A percentile compares a stretch with the other conserved stretches of the same genome.
phyloP scores from a whole-genome alignment of 2,329 filamentous ascomycete species.

The Dothistroma septosporum region DNA sequence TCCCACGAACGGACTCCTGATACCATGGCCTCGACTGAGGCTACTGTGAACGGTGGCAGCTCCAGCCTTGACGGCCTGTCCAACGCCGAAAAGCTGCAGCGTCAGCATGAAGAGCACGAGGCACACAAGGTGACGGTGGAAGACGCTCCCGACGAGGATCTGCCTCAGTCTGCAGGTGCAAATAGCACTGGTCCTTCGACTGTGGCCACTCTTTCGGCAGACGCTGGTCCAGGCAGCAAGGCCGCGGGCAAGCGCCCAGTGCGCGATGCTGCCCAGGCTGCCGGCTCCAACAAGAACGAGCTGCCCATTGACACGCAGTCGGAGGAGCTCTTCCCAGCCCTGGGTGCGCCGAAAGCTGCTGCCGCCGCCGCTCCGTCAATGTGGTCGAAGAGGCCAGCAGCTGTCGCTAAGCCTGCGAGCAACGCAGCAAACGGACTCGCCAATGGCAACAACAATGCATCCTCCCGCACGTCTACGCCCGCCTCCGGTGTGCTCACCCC shows the following conservation, averaged over 20 bases:
- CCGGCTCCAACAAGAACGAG: conserved; percentile 28
- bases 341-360: conserved; percentile 67
- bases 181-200: conserved; percentile 36
- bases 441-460: conserved; percentile 49
- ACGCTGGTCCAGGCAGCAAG: conserved; percentile 56
- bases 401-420: conserved; percentile 44
- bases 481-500: conserved; percentile 53
- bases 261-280: conserved; percentile 39
- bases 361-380: conserved; percentile 62
- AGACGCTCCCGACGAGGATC: conserved; percentile 76
- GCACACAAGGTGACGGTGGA: conserved; percentile 65
- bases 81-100: conserved; percentile 51
- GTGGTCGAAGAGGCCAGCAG: conserved; percentile 68
- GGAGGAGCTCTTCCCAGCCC: conserved; percentile 88
- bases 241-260: conserved; percentile 66
- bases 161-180: conserved; percentile 54
- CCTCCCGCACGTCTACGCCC: conserved; percentile 61
- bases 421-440: conserved; percentile 46
- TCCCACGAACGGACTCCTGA: conserved; percentile 19
- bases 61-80: conserved; percentile 36
- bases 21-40: conserved; percentile 25
- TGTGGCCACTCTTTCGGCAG: conserved; percentile 38
- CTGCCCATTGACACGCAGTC: conserved; percentile 72
- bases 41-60: conserved; percentile 20
- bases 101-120: conserved; percentile 51